A percentile compares a stretch with the other conserved stretches of the same genome.
phyloP scores from a whole-genome alignment of 1,284 basidiomycete genomes.

The Inonotus obliquus region DNA sequence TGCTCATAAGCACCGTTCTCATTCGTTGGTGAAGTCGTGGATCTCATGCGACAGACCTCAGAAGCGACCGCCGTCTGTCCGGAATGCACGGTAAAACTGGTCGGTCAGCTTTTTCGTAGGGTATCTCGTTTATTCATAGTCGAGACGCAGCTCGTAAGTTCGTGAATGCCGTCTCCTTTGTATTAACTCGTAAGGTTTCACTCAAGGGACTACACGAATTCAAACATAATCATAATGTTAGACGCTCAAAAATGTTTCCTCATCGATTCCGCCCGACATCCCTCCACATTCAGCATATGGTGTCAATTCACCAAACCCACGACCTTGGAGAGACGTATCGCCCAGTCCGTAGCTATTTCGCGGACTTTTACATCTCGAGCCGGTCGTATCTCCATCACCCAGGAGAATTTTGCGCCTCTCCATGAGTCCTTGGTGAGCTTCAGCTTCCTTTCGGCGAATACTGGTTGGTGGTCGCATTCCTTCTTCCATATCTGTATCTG shows the following conservation, averaged over 20 bases:
- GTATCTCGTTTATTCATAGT: constrained; percentile 5
- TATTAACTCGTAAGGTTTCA: not conserved
- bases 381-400: no score
- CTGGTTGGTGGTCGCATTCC: no score
- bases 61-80: constrained; percentile 8
- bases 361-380: constrained; percentile 29
- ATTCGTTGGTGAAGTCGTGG: constrained; percentile 5
- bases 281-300: not conserved
- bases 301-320: not conserved
- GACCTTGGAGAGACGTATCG: constrained; percentile 9
- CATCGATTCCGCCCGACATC: no score
- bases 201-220: constrained; percentile 26
- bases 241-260: no score
- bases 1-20: constrained; percentile 8
- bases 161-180: not conserved
- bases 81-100: not conserved
- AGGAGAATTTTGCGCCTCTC: no score
- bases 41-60: constrained; percentile 7
- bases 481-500: no score
- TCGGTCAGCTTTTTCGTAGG: not conserved
- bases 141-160: no score
- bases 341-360: constrained; percentile 27
- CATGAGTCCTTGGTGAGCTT: no score
- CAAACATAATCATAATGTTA: no score
- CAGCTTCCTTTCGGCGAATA: no score